Evolutionary conservation across 2,329 filamentous ascomycete species (phyloP), one percentile per base, ranked within the genome.

Genomic region (Graphiopsis chlorocephala): DNA sequence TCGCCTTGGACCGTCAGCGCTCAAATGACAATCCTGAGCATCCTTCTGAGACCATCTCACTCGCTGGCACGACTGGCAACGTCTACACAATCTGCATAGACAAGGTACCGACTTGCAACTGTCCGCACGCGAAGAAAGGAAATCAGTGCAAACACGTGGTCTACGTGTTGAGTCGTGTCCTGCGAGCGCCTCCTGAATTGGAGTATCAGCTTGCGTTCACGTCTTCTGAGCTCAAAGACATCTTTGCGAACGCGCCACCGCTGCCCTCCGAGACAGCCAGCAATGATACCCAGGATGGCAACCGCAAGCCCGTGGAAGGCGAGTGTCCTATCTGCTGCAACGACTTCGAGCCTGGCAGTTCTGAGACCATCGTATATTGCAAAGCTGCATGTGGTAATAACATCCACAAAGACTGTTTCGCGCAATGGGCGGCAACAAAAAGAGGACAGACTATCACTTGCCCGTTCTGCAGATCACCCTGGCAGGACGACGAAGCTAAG

Each of bases 101-200:
- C 66, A 82, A 82, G 61, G 69, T 79, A 5, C 86, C 86, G 0
- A 76, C 69, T 2, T 75, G 73, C 62, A 68, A 70, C 17, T 75
- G 73, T 42, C 73, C 73, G 2, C 67, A 74, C 48, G 73, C 72
- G 1, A 59, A 35, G 15, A 73, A 72, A 45, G 68, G 71, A 14
- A 83, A 85, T 10, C 84, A 87, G 71, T 90, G 87, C 81, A 89
- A 89, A 71, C 88, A 90, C 68, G 78, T 88, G 20, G 68, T 89
- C 31, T 90, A 87, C 70, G 84, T 86, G 31, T 79, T 89, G 61
- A 75, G 83, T 52, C 84, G 84, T 28, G 83, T 86, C 1, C 79
- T 89, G 35, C 86, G 85, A 75, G 85, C 82, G 0, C 82, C 81
- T 0, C 74, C 79, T 35, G 73, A 87, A 38, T 77, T 88, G 2